These are phyloP conservation scores for Brassica hybrid DNA, from an alignment of 441 rosid species.

Conservation along the genomic window DNA sequence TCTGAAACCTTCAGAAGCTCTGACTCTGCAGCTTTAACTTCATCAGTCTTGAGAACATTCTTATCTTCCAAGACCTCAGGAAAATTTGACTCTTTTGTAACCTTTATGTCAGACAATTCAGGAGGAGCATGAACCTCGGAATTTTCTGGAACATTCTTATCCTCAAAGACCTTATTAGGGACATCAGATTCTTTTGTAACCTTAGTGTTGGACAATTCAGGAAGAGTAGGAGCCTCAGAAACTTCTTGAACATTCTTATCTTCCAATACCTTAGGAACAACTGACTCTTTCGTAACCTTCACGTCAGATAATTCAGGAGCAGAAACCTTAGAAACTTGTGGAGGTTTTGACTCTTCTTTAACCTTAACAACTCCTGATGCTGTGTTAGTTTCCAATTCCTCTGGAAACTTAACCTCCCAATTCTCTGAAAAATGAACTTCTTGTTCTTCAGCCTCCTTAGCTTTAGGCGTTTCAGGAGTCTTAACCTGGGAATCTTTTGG, in stretches of 20 bases:
- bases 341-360: too few species aligned
- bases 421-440: slow-evolving; percentile 24
- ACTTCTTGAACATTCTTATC: slow-evolving; percentile 14
- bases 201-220: slow-evolving; percentile 12
- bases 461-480: slow-evolving; percentile 37
- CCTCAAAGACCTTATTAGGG: slow-evolving; percentile 20
- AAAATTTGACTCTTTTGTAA: slow-evolving; percentile 21
- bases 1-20: slow-evolving; percentile 37
- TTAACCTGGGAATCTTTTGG: slow-evolving; percentile 17
- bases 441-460: slow-evolving; percentile 8
- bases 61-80: slow-evolving; percentile 20
- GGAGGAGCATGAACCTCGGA: slow-evolving; percentile 3
- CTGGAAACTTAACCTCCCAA: slow-evolving; percentile 40
- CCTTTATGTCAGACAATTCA: slow-evolving; percentile 22
- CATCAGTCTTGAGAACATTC: slow-evolving; percentile 20
- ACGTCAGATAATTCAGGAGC: slow-evolving; percentile 15
- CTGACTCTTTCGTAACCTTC: slow-evolving; percentile 20
- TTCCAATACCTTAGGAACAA: slow-evolving; percentile 22
- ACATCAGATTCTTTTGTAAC: slow-evolving; percentile 18
- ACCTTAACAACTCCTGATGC: slow-evolving; percentile 6
- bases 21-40: slow-evolving; percentile 32
- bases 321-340: slow-evolving; percentile 3
- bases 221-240: not conserved
- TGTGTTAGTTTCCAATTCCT: slow-evolving; percentile 30
- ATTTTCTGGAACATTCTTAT: slow-evolving; percentile 9